Conservation (phyloP, 2,329 filamentous ascomycete species). For the Escovopsis sp. region DNA sequence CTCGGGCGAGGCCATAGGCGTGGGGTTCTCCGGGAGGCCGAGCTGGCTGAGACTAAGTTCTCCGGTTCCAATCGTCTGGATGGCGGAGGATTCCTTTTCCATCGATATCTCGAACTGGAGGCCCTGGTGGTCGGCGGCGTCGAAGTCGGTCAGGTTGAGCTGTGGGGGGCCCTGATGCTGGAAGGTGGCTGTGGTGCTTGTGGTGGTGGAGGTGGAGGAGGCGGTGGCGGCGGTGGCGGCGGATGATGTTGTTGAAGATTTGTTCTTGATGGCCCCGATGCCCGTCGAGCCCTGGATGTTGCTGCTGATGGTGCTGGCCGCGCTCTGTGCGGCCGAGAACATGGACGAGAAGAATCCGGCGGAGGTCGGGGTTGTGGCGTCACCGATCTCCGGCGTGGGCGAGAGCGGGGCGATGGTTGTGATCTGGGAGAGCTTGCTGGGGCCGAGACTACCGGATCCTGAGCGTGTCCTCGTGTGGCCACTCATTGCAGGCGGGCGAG, state of each 20-base stretch:
- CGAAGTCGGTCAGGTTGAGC: slow-evolving; percentile 24
- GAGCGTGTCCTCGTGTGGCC: slow-evolving; percentile 44
- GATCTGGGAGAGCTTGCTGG: slow-evolving; percentile 77
- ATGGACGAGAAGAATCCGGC: slow-evolving; percentile 86
- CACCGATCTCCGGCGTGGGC: slow-evolving; percentile 55
- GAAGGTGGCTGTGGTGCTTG: slow-evolving; percentile 13
- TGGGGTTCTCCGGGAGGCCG: slow-evolving; percentile 51
- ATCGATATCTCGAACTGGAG: slow-evolving; percentile 17
- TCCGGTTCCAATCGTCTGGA: slow-evolving; percentile 79
- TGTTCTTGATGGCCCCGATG: slow-evolving; percentile 27
- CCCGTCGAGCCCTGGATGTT: slow-evolving; percentile 53
- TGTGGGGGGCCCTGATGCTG: slow-evolving; percentile 12
- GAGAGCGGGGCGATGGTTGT: slow-evolving; percentile 56
- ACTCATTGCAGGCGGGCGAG: slow-evolving; percentile 55
- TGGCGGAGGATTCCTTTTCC: slow-evolving; percentile 54
- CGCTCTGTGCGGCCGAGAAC: slow-evolving; percentile 84
- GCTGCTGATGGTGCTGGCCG: slow-evolving; percentile 58
- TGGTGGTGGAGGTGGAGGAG: no score
- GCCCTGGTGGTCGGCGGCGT: slow-evolving; percentile 22
- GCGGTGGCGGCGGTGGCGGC: no score
- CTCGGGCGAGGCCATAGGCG: slow-evolving; percentile 38
- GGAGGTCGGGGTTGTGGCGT: slow-evolving; percentile 40
- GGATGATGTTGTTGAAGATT: no score
- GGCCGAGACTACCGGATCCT: slow-evolving; percentile 41
- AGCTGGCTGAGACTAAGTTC: slow-evolving; percentile 81